A percentile compares a stretch with the other conserved stretches of the same genome.
Evolutionary conservation across 2,329 filamentous ascomycete genomes (phyloP).

Genomic region (Ustulina deusta): DNA sequence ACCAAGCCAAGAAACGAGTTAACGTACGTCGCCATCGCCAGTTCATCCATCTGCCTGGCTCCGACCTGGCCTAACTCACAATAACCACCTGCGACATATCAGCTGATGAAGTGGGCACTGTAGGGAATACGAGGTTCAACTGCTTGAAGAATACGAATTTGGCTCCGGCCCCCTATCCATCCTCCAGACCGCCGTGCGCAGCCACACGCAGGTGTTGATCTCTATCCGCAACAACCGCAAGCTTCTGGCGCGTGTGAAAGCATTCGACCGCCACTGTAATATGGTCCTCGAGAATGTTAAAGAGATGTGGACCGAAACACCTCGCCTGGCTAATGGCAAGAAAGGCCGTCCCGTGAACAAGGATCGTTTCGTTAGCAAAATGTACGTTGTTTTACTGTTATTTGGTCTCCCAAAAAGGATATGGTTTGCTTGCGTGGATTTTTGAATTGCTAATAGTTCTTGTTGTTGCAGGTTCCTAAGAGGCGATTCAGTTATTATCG

Average conservation of each 20-base stretch:
- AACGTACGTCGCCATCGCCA: constrained; percentile 73
- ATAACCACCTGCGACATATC: constrained; percentile 12
- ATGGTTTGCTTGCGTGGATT: constrained; percentile 12
- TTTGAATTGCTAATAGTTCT: constrained; percentile 21
- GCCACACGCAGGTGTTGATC: constrained; percentile 95
- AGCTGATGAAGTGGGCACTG: constrained; percentile 32
- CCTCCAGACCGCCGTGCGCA: constrained; percentile 94
- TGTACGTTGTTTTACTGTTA: constrained; percentile 67
- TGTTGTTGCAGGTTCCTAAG: constrained; percentile 76
- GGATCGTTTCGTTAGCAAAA: constrained; percentile 98
- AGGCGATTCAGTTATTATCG: constrained; percentile 88
- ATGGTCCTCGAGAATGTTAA: constrained; percentile 98
- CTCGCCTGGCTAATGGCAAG: constrained; percentile 83
- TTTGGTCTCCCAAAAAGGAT: neutral
- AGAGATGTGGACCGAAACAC: constrained; percentile 99
- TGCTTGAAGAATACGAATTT: constrained; percentile 81
- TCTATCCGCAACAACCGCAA: constrained; percentile 99
- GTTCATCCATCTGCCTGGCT: neutral
- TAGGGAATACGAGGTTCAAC: constrained; percentile 66
- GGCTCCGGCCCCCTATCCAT: constrained; percentile 87
- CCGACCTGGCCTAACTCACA: constrained; percentile 35
- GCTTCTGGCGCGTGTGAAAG: constrained; percentile 95
- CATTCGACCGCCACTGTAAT: constrained; percentile 98
- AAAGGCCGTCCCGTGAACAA: constrained; percentile 94
- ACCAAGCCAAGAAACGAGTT: constrained; percentile 90